These are phyloP conservation scores for Globisporangium carolinianum DNA, from an alignment of 352 stramenopile genomes.

Conservation along the genomic window DNA sequence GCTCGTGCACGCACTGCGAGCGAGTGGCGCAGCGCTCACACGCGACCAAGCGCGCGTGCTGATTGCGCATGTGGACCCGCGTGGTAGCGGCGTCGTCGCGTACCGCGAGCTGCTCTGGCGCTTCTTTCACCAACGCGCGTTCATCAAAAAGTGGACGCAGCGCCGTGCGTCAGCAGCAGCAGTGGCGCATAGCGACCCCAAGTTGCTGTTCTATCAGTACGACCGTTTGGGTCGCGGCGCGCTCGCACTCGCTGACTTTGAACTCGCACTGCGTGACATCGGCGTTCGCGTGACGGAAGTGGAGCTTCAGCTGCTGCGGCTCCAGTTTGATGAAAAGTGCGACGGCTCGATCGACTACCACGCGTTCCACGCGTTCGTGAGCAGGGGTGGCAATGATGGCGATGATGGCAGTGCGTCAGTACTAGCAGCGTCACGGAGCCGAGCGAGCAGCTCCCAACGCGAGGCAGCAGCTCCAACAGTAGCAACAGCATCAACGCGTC, in stretches of 20 bases:
- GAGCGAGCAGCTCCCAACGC: no score
- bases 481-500: not conserved
- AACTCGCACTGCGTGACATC: constrained; percentile 42
- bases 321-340: constrained; percentile 46
- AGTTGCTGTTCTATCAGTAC: constrained; percentile 39
- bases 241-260: constrained; percentile 35
- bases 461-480: not conserved
- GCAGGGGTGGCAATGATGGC: not conserved
- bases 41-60: constrained; percentile 33
- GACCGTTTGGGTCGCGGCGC: constrained; percentile 30
- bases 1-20: constrained; percentile 29
- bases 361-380: constrained; percentile 49
- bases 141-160: constrained; percentile 48
- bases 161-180: constrained; percentile 22
- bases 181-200: constrained; percentile 17
- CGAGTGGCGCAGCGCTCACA: constrained; percentile 23
- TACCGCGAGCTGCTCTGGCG: constrained; percentile 58
- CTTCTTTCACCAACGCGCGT: constrained; percentile 54
- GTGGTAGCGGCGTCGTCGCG: constrained; percentile 41
- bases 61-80: constrained; percentile 41
- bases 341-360: constrained; percentile 61
- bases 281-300: constrained; percentile 35
- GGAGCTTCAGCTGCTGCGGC: constrained; percentile 36
- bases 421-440: not conserved
- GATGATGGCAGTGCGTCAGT: not conserved